These are phyloP conservation scores for Nemania abortiva DNA, from an alignment of 2,329 filamentous ascomycete species.

Conservation along the genomic window DNA sequence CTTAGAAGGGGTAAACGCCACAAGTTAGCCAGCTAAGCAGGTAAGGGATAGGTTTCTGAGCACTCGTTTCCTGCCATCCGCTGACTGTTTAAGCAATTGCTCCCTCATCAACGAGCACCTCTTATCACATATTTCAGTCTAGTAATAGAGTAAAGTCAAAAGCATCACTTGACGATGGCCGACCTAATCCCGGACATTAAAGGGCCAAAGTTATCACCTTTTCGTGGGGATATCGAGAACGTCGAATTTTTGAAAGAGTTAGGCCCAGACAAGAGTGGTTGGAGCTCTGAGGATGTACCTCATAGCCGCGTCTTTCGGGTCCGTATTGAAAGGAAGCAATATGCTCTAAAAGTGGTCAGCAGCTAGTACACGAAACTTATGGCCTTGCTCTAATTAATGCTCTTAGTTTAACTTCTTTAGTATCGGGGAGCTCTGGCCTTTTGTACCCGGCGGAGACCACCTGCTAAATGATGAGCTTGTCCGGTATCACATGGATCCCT, in stretches of 20 bases:
- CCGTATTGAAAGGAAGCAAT: neutral
- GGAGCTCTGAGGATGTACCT: neutral
- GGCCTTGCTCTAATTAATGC: neutral
- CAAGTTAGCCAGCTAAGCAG: no score
- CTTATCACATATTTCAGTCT: neutral
- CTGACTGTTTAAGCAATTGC: no score
- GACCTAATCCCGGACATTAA: neutral
- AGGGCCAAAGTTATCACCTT: neutral
- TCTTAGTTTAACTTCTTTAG: conserved; percentile 22
- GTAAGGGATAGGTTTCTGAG: no score
- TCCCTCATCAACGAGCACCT: neutral
- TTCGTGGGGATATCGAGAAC: neutral
- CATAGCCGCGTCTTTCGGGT: conserved; percentile 15
- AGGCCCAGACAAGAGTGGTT: neutral
- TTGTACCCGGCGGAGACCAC: neutral
- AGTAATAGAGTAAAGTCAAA: neutral
- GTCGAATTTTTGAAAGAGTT: neutral
- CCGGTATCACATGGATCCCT: conserved; percentile 31
- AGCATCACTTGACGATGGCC: neutral
- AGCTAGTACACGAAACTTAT: neutral
- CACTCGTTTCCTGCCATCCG: no score
- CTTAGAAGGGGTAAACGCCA: no score
- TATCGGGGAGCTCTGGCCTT: neutral
- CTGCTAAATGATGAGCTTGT: conserved; percentile 11
- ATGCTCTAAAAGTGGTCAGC: conserved; percentile 22